These are phyloP conservation scores for Ceratocystis cubensis DNA, from an alignment of 2,329 filamentous ascomycete species.

Conservation along the genomic window DNA sequence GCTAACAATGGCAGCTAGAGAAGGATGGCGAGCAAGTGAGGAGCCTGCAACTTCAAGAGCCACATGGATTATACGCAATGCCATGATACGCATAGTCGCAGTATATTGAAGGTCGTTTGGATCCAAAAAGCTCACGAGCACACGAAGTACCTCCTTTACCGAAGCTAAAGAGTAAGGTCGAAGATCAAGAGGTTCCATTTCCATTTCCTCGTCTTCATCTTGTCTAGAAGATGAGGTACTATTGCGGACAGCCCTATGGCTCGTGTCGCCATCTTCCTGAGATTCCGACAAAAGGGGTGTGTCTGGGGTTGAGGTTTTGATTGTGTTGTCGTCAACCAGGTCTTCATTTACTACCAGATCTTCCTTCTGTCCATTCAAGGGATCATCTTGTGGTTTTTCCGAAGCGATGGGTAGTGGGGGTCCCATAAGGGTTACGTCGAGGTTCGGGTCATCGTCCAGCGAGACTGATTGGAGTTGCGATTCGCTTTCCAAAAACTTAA, in stretches of 20 bases:
- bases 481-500: conserved; percentile 76
- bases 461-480: conserved; percentile 53
- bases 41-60: conserved; percentile 92
- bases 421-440: conserved; percentile 73
- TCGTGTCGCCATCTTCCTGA: no score
- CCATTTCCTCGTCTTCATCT: conserved; percentile 22
- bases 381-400: conserved; percentile 8
- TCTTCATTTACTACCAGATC: not conserved
- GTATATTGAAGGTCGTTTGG: conserved; percentile 87
- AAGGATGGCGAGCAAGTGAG: conserved; percentile 85
- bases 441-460: conserved; percentile 55
- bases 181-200: conserved; percentile 43
- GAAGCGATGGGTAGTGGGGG: not conserved
- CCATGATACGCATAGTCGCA: conserved; percentile 95
- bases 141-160: conserved; percentile 85
- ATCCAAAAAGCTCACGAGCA: conserved; percentile 84
- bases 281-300: no score
- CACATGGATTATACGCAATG: conserved; percentile 89
- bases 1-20: conserved; percentile 73
- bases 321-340: not conserved
- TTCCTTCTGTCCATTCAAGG: not conserved
- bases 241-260: not conserved
- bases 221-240: not conserved
- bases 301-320: not conserved
- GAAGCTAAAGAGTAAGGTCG: conserved; percentile 89